These are phyloP conservation scores for Hygrocybe coccinea DNA, from an alignment of 768 basidiomycete species.

Conservation along the genomic window DNA sequence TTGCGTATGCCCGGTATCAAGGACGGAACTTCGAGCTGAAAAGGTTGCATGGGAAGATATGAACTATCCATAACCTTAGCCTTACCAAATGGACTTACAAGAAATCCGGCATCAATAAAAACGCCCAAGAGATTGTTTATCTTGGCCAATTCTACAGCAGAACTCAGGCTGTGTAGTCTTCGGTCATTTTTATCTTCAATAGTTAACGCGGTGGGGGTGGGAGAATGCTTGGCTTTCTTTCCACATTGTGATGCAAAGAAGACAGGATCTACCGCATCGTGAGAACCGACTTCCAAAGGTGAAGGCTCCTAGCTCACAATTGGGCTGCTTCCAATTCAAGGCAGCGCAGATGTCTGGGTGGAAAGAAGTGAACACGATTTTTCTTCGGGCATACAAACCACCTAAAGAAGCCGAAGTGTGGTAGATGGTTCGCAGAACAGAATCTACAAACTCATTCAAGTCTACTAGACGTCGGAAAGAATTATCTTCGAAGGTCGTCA, in stretches of 20 bases:
- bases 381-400: conserved; percentile 54
- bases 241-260: conserved; percentile 92
- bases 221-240: conserved; percentile 38
- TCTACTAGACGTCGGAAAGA: conserved; percentile 52
- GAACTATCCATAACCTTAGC: neutral
- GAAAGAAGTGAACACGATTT: conserved; percentile 89
- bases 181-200: conserved; percentile 43
- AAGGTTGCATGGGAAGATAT: neutral
- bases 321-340: conserved; percentile 98
- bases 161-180: conserved; percentile 67
- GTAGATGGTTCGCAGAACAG: conserved; percentile 80
- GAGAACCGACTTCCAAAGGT: neutral
- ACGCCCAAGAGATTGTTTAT: conserved; percentile 90
- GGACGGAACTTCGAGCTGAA: conserved; percentile 81
- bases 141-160: conserved; percentile 91
- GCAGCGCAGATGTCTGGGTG: conserved; percentile 85
- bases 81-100: conserved; percentile 58
- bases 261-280: conserved; percentile 67
- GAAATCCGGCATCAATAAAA: conserved; percentile 77
- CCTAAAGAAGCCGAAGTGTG: conserved; percentile 52
- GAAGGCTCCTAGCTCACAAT: conserved; percentile 54
- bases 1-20: conserved; percentile 85
- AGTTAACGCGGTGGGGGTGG: conserved; percentile 36
- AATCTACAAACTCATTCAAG: conserved; percentile 79
- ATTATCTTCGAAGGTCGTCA: conserved; percentile 40